Evolutionary conservation across 352 stramenopile genomes (phyloP), one percentile per base, ranked within the genome.

Genomic region (Chrysophaeum taylorii): DNA sequence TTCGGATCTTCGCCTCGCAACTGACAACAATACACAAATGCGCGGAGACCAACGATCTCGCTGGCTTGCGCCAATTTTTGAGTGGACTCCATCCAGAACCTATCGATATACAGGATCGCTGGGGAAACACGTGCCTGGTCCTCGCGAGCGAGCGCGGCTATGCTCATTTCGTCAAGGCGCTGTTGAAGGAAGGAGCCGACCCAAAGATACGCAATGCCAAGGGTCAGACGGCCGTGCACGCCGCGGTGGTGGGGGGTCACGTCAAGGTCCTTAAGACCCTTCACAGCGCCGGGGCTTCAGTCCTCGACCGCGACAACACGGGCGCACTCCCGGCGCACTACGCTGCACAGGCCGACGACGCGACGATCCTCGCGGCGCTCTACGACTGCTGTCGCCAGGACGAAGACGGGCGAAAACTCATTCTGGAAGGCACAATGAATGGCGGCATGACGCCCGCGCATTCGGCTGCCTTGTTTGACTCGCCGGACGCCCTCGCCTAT

Each of bases 161-260:
- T 48, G n/a, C 5, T n/a, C 43, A 38, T 25, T 45, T 71, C 38
- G 66, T 71, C 12, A 27, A 66, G 31, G 43, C n/a, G 54, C 66
- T 71, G 33, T 48, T 71, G 2, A 25, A 66, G 36, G 25, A 62
- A 18, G 68, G 33, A 9, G 68, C 68, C 41, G 29, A 72, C 39
- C n/a, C 27, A 27, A 2, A 5, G 4, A 21, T 21, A 29, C 68
- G 57, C 5, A 62, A 72, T 52, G 15, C 33, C n/a, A 62, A 72
- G 27, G 29, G 48, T 33, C 31, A 63, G 45, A 72, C 68, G 27
- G 45, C 68, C 1, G 27, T 43, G 39, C 68, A 72, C 50, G 15
- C 54, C 12, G 68, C 68, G 9, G 33, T 27, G 27, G 48, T 52
- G 29, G 45, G 54, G n/a, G 68, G 60, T 42, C 53, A 72, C 68